Conservation (phyloP, 129 eudicot genomes). For the Helianthus annuus region DNA sequence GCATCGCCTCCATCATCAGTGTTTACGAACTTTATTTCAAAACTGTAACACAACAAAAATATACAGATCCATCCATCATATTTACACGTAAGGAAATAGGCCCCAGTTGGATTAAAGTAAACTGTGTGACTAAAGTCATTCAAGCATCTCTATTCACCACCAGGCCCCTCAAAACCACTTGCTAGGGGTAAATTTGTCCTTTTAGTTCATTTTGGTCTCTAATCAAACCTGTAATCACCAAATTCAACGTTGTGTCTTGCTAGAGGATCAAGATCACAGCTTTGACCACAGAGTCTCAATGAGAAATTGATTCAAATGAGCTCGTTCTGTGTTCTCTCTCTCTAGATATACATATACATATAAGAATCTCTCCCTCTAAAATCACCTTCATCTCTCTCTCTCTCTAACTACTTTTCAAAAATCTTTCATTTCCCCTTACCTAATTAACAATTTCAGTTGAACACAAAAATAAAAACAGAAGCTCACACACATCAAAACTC, state of each 20-base stretch:
- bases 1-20: too few relatives aligned
- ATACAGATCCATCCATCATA: too few relatives aligned
- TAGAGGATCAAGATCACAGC: not conserved
- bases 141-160: not conserved
- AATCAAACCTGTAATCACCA: not conserved
- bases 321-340: too few relatives aligned
- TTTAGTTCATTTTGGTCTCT: not conserved
- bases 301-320: not conserved
- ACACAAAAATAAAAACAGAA: not conserved
- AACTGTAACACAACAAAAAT: too few relatives aligned
- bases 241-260: not conserved
- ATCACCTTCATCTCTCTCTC: too few relatives aligned
- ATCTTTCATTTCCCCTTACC: too few relatives aligned
- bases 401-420: too few relatives aligned
- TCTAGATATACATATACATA: too few relatives aligned
- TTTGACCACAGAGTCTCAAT: not conserved
- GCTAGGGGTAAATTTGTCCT: not conserved
- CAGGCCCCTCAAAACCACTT: not conserved
- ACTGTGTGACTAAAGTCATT: not conserved
- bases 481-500: not conserved
- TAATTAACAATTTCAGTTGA: slow-evolving; percentile 7
- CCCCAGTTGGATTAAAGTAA: not conserved
- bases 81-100: too few relatives aligned
- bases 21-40: too few relatives aligned
- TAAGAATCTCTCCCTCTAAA: too few relatives aligned